phyloP scores from a whole-genome alignment of 2,329 filamentous ascomycete species.

The Rasamsonia emersonii region DNA sequence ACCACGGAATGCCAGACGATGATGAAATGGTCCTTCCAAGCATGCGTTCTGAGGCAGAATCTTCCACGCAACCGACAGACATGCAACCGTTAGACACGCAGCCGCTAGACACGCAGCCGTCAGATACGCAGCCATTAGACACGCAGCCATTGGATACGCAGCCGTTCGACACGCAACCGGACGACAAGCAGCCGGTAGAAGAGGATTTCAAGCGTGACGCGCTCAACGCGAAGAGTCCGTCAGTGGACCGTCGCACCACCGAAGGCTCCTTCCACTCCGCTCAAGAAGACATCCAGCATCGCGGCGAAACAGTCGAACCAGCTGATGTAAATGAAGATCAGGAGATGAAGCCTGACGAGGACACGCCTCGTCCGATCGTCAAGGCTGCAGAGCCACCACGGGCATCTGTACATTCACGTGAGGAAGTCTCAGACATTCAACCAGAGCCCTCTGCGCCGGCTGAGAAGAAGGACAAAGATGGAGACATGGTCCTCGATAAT shows the following conservation, averaged over 20 bases:
- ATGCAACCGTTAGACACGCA: slow-evolving; percentile 15
- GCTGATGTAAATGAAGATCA: slow-evolving; percentile 21
- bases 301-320: slow-evolving; percentile 30
- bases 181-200: too few relatives aligned
- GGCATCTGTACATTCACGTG: slow-evolving; percentile 10
- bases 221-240: slow-evolving; percentile 15
- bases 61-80: slow-evolving; percentile 25
- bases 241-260: slow-evolving; percentile 29
- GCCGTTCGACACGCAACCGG: too few relatives aligned
- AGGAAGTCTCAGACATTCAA: slow-evolving; percentile 9
- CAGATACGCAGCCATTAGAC: slow-evolving; percentile 1
- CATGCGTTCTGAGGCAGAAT: slow-evolving; percentile 22
- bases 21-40: slow-evolving; percentile 29
- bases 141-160: too few relatives aligned
- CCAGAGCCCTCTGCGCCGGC: slow-evolving; percentile 8
- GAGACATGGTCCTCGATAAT: slow-evolving; percentile 24
- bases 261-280: slow-evolving; percentile 42
- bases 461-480: slow-evolving; percentile 15
- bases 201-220: slow-evolving; percentile 14
- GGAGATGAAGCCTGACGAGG: slow-evolving; percentile 12
- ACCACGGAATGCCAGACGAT: slow-evolving; percentile 37
- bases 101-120: background rate
- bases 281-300: slow-evolving; percentile 27
- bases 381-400: slow-evolving; percentile 8
- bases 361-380: slow-evolving; percentile 9